phyloP scores from a whole-genome alignment of 805 yeast genomes.

The Debaryomyces maramus region DNA sequence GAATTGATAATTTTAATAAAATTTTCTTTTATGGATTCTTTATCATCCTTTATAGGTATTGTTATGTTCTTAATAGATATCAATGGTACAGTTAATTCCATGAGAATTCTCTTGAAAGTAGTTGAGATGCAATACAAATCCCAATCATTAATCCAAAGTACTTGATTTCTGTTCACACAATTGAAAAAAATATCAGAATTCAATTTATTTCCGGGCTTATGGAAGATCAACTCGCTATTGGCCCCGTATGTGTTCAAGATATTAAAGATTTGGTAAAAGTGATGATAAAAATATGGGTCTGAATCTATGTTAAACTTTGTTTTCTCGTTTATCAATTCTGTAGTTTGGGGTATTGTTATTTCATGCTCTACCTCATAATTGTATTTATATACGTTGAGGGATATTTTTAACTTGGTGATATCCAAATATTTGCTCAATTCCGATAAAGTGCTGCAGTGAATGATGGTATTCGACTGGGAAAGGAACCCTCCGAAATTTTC shows the following conservation, averaged over 20 bases:
- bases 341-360: conserved; percentile 14
- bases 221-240: conserved; percentile 48
- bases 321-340: conserved; percentile 22
- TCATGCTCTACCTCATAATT: conserved; percentile 52
- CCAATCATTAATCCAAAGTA: conserved; percentile 55
- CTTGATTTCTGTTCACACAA: conserved; percentile 55
- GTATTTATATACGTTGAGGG: conserved; percentile 70
- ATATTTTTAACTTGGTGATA: conserved; percentile 72
- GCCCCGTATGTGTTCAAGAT: conserved; percentile 46
- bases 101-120: conserved; percentile 46
- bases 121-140: conserved; percentile 54
- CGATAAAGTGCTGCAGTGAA: conserved; percentile 51
- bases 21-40: conserved; percentile 40
- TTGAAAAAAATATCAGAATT: conserved; percentile 46
- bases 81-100: conserved; percentile 54
- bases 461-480: conserved; percentile 14
- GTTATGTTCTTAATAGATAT: conserved; percentile 49
- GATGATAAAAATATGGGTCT: conserved; percentile 31
- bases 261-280: conserved; percentile 52
- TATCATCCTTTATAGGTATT: conserved; percentile 55
- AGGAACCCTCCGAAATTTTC: background rate
- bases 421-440: conserved; percentile 64
- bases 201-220: conserved; percentile 55
- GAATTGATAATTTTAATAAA: conserved; percentile 22
- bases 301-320: conserved; percentile 17